Percentiles rank a stretch among this genome's conserved stretches.
Conservation (phyloP, 805 yeast genomes). For the Kazachstania taianensis region DNA sequence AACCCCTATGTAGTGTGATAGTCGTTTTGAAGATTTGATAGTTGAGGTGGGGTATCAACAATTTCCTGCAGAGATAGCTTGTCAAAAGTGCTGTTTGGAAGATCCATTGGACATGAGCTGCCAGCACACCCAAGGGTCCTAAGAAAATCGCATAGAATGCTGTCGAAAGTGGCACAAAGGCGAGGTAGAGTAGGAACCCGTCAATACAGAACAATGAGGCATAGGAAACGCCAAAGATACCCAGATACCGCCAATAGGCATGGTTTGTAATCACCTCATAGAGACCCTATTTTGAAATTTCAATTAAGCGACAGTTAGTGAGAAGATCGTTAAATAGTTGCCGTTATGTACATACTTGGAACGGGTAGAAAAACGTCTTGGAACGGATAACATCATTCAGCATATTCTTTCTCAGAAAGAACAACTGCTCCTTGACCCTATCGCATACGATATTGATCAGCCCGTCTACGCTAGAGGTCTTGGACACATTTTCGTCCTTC, state of each 20-base stretch:
- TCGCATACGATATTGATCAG: too few relatives aligned
- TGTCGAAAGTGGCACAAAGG: constrained; percentile 19
- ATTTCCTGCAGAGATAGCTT: constrained; percentile 14
- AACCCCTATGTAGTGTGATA: too few relatives aligned
- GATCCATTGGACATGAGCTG: constrained; percentile 26
- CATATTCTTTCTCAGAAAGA: constrained; percentile 6
- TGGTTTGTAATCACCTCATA: constrained; percentile 15
- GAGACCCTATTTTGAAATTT: constrained; percentile 19
- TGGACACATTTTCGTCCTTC: too few relatives aligned
- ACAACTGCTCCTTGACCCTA: too few relatives aligned
- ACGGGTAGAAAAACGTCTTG: constrained; percentile 14
- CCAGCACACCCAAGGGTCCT: constrained; percentile 26
- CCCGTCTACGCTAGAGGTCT: too few relatives aligned
- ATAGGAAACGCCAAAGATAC: constrained; percentile 18
- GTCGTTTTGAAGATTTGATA: constrained; percentile 8
- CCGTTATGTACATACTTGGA: constrained; percentile 9
- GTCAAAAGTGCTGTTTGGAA: constrained; percentile 23
- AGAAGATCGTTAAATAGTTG: background rate
- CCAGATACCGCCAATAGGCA: constrained; percentile 23
- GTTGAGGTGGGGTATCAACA: constrained; percentile 18
- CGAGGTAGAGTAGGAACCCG: constrained; percentile 16
- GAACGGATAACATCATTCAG: constrained; percentile 10
- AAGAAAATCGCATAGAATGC: constrained; percentile 18
- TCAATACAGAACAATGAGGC: constrained; percentile 15
- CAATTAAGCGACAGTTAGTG: constrained; percentile 1